Base-by-base conservation (phyloP, 116 monocot genomes). In the Trichopus zeylanicus region DNA sequence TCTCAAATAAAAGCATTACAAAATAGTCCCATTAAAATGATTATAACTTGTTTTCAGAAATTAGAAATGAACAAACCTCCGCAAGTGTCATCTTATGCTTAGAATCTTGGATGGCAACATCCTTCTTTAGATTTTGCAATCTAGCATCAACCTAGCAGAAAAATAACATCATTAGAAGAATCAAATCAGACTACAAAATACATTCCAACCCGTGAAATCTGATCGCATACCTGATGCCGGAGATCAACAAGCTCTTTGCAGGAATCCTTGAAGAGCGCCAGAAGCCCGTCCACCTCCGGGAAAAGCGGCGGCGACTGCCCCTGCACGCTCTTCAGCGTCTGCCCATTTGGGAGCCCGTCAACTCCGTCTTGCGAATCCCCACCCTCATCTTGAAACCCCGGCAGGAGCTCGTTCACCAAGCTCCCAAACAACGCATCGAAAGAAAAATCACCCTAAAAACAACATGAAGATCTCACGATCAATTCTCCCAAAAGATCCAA, bases 181-280 rank as follows among this genome's bases (percentile, higher is more conserved):
- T 16, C 8, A 42, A 42, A 42, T 12, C 18, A 9, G 32, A n/a
- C 42, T 12, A 42, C 13, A 42, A 42, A 0, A 42, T 42, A 9
- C 13, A 42, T 42, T 42, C n/a, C 16, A 0, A 1, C 16, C 42
- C 13, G 3, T 42, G 25, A 42, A 42, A 16, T 15, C 42, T 16
- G n/a, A 42, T 42, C 42, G n/a, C 2, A 37, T 61, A 91, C 97
- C 76, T 97, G 84, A 25, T 70, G 77, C 46, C 81, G 75, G 48
- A 97, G 91, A 77, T 84, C 75, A 26, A 97, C 74, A 53, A 97
- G 63, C 65, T 97, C 97, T 70, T 81, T 97, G 75, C 87, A 87
- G 0, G 91, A 97, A 63, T 91, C 86, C 80, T 84, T 97, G 70
- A 97, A 97, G 37, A 91, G 65, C 15, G 76, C 63, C 33, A 84